Conservation (phyloP, 768 basidiomycete species). For the Calocybe gangraenosa region DNA sequence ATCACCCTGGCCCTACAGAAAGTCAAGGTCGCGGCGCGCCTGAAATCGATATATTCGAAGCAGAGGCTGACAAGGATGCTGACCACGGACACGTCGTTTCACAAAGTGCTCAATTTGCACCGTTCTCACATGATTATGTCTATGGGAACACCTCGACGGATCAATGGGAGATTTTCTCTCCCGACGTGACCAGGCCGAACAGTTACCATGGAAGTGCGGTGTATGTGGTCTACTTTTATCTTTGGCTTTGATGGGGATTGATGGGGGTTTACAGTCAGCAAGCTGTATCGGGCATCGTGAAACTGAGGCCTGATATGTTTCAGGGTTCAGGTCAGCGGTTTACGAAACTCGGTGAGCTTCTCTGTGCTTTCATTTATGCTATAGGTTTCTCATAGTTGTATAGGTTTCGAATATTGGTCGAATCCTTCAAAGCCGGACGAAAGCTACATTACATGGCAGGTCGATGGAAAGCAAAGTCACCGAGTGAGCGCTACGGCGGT, state of each 20-base stretch:
- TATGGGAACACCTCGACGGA: slow-evolving; percentile 24
- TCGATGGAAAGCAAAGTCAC: slow-evolving; percentile 47
- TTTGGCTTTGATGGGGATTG: slow-evolving; percentile 36
- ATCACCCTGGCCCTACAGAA: slow-evolving; percentile 72
- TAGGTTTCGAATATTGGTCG: slow-evolving; percentile 75
- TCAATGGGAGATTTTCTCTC: slow-evolving; percentile 29
- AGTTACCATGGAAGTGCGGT: slow-evolving; percentile 27
- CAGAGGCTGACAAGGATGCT: slow-evolving; percentile 56
- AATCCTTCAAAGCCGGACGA: slow-evolving; percentile 53
- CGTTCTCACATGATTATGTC: slow-evolving; percentile 39
- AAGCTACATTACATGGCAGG: slow-evolving; percentile 76
- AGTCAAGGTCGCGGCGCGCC: slow-evolving; percentile 65
- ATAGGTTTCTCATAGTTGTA: neutral
- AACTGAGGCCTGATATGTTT: slow-evolving; percentile 32
- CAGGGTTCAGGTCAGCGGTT: slow-evolving; percentile 12
- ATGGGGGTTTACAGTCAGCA: slow-evolving; percentile 63
- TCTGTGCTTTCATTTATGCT: neutral
- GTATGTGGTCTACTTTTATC: slow-evolving; percentile 25
- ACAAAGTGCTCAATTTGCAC: slow-evolving; percentile 71
- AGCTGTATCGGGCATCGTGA: slow-evolving; percentile 45
- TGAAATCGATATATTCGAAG: slow-evolving; percentile 83
- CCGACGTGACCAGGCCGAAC: slow-evolving; percentile 31
- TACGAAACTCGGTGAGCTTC: slow-evolving; percentile 4
- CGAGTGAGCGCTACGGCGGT: slow-evolving; percentile 52
- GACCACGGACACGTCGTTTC: slow-evolving; percentile 49